Conservation (phyloP, 2,329 filamentous ascomycete genomes). For the Pseudocercospora crystallina region DNA sequence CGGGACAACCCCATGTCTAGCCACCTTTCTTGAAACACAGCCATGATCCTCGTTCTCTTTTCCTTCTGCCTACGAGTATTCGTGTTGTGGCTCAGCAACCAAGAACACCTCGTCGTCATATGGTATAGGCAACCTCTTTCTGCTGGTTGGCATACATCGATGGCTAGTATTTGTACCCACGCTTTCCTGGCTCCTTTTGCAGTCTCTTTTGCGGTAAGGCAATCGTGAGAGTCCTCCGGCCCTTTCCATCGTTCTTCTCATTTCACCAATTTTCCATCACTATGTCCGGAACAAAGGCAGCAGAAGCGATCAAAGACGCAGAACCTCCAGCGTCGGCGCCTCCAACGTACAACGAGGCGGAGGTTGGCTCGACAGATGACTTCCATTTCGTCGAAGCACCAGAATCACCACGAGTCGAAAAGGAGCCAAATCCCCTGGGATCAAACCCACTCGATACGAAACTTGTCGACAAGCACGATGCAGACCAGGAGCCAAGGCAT, state of each 20-base stretch:
- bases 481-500: neutral
- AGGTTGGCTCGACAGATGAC: conserved; percentile 9
- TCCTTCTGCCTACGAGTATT: conserved; percentile 10
- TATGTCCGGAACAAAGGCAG: conserved; percentile 9
- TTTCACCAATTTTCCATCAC: neutral
- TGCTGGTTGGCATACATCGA: neutral
- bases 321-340: conserved; percentile 9
- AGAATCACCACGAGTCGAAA: conserved; percentile 7
- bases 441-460: neutral
- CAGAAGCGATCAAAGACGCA: conserved; percentile 13
- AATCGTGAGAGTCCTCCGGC: conserved; percentile 4
- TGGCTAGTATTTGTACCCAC: neutral
- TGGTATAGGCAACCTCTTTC: conserved; percentile 7
- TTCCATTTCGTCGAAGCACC: conserved; percentile 13
- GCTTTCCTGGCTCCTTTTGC: no score
- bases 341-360: conserved; percentile 12
- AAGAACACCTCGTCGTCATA: conserved; percentile 3
- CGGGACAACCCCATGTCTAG: no score
- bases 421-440: neutral
- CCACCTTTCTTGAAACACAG: neutral
- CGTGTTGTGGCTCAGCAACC: conserved; percentile 9
- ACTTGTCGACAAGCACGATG: conserved; percentile 1
- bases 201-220: no score
- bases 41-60: neutral
- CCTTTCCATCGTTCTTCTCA: neutral